Evolutionary conservation across 257 asterid genomes (phyloP).

Genomic region (Leonotis leonurus): DNA sequence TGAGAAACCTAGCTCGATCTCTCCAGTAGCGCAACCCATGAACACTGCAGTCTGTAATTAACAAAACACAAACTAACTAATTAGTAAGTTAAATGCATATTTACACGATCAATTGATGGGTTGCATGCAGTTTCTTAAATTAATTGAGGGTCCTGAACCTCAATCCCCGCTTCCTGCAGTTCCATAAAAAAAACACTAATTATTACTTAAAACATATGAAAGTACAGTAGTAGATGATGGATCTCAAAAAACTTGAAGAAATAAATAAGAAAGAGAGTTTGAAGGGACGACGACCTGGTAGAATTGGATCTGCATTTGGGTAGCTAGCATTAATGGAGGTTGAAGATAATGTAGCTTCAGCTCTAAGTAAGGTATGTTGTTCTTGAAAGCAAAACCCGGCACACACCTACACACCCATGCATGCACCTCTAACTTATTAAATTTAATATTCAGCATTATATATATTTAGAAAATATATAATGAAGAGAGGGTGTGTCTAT

Average conservation of each 20-base stretch:
- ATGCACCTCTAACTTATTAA: too few species aligned
- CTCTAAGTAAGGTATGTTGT: slow-evolving; percentile 39
- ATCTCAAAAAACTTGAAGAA: too few species aligned
- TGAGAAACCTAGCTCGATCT: slow-evolving; percentile 65
- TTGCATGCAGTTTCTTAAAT: too few species aligned
- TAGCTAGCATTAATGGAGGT: slow-evolving; percentile 15
- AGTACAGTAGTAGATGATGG: too few species aligned
- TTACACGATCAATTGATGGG: too few species aligned
- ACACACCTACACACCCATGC: slow-evolving; percentile 25
- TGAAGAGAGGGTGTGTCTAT: too few species aligned
- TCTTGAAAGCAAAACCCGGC: slow-evolving; percentile 59
- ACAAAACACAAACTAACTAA: too few species aligned
- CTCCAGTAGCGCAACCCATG: slow-evolving; percentile 66
- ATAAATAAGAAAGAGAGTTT: too few species aligned
- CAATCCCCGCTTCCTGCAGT: slow-evolving; percentile 65
- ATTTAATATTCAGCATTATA: too few species aligned
- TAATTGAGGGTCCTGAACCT: slow-evolving; percentile 36
- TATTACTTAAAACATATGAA: background rate
- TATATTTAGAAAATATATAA: too few species aligned
- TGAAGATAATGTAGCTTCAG: slow-evolving; percentile 25
- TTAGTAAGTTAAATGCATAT: too few species aligned
- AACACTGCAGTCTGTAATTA: slow-evolving; percentile 39
- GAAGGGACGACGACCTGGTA: slow-evolving; percentile 33
- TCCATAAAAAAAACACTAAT: background rate
- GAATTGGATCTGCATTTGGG: slow-evolving; percentile 45